phyloP scores from a whole-genome alignment of 2,329 filamentous ascomycete species.

The Clarireedia sp. region DNA sequence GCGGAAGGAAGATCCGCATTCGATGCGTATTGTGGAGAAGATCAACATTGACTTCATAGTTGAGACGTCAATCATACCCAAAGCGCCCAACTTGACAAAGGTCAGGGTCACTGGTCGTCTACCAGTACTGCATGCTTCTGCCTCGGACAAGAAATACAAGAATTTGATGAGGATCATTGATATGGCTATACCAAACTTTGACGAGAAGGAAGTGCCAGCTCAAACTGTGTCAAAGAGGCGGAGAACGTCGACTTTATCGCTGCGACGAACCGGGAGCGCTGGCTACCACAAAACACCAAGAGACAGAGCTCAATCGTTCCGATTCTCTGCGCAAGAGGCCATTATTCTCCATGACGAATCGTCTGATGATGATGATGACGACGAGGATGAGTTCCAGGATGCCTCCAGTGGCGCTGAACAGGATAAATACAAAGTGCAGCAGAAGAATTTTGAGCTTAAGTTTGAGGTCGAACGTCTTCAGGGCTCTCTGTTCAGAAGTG shows the following conservation, averaged over 20 bases:
- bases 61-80: constrained; percentile 95
- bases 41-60: constrained; percentile 97
- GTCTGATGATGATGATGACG: constrained; percentile 54
- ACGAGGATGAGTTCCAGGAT: constrained; percentile 60
- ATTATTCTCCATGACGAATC: constrained; percentile 58
- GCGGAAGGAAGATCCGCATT: constrained; percentile 57
- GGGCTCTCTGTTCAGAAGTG: constrained; percentile 83
- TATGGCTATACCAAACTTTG: constrained; percentile 83
- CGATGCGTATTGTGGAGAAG: constrained; percentile 84
- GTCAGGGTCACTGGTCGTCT: constrained; percentile 86
- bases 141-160: constrained; percentile 96
- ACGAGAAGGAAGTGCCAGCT: constrained; percentile 36
- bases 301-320: constrained; percentile 59
- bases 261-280: constrained; percentile 19
- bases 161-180: constrained; percentile 93
- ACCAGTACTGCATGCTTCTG: constrained; percentile 81
- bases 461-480: constrained; percentile 93
- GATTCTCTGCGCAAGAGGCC: constrained; percentile 64
- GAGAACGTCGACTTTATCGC: constrained; percentile 10
- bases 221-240: constrained; percentile 8
- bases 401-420: constrained; percentile 48
- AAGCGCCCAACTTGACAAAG: constrained; percentile 86
- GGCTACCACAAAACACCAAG: constrained; percentile 35
- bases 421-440: constrained; percentile 65
- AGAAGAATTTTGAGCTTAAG: constrained; percentile 90